A percentile compares a stretch with the other conserved stretches of the same genome.
Evolutionary conservation across 2,329 filamentous ascomycete genomes (phyloP).

Genomic region (Fusarium ambrosium): DNA sequence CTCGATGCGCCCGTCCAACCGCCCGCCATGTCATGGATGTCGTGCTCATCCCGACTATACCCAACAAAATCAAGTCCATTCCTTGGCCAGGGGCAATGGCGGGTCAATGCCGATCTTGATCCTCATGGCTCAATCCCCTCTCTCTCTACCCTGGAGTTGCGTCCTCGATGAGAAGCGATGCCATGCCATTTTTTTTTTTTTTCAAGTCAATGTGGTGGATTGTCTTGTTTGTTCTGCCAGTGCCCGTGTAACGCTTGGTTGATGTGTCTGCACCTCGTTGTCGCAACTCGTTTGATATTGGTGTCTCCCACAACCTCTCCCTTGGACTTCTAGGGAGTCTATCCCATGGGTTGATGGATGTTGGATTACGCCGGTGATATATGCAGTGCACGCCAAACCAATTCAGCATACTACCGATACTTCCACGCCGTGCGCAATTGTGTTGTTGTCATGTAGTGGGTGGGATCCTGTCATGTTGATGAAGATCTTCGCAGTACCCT

Average conservation of each 20-base stretch:
- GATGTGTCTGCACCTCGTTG: background rate
- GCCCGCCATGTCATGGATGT: background rate
- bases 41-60: slow-evolving; percentile 16
- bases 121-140: background rate
- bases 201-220: slow-evolving; percentile 7
- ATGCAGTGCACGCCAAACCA: background rate
- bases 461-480: background rate
- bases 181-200: slow-evolving; percentile 9
- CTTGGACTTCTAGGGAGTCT: background rate
- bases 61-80: slow-evolving; percentile 15
- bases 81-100: slow-evolving; percentile 27
- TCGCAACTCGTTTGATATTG: background rate
- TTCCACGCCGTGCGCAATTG: background rate
- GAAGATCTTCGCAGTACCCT: background rate
- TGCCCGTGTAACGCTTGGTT: background rate
- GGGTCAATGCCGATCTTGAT: slow-evolving; percentile 30
- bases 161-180: background rate
- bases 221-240: background rate
- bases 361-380: background rate
- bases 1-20: slow-evolving; percentile 5
- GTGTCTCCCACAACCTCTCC: background rate
- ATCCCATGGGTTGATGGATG: background rate
- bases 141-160: slow-evolving; percentile 30
- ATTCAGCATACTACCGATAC: background rate
- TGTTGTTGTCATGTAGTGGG: background rate